phyloP scores from a whole-genome alignment of 78 protist species.

The Dictyostelium brefeldianum region DNA sequence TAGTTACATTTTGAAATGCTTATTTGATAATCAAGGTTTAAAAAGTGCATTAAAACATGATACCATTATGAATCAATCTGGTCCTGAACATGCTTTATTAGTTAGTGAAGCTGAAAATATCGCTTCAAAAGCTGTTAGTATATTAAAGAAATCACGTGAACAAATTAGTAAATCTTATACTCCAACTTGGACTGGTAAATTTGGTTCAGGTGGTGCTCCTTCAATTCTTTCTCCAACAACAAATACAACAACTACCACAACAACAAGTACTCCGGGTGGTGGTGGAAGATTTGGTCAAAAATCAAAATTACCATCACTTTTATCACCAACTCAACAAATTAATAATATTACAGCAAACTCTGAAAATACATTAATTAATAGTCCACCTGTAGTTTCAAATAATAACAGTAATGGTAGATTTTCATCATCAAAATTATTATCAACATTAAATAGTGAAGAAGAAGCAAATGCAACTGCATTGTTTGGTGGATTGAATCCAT shows the following conservation, averaged over 20 bases:
- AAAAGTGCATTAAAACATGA: slow-evolving; percentile 78
- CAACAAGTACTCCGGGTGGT: background rate
- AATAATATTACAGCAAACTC: background rate
- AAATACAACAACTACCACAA: background rate
- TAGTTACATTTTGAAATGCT: slow-evolving; percentile 46
- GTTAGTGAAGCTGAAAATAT: slow-evolving; percentile 66
- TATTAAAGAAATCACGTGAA: slow-evolving; percentile 44
- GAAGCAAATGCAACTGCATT: slow-evolving; percentile 34
- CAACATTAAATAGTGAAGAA: slow-evolving; percentile 30
- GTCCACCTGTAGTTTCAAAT: background rate
- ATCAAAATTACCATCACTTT: slow-evolving; percentile 13
- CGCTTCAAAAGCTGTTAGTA: slow-evolving; percentile 64
- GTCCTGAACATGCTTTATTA: slow-evolving; percentile 19
- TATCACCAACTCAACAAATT: slow-evolving; percentile 21
- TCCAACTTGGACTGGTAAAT: slow-evolving; percentile 82
- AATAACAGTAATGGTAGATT: background rate
- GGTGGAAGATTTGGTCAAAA: slow-evolving; percentile 48
- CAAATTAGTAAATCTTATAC: background rate
- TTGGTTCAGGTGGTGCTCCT: slow-evolving; percentile 68
- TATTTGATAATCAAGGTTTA: slow-evolving; percentile 56
- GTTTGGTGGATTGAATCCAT: slow-evolving; percentile 63
- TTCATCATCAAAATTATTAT: slow-evolving; percentile 37
- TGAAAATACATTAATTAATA: slow-evolving; percentile 5
- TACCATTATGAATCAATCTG: slow-evolving; percentile 63
- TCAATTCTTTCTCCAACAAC: background rate